Percentiles rank a stretch among this genome's conserved stretches.
Conservation (phyloP, 345 rosid species). For the rapeseed (Brassica napus) region DNA sequence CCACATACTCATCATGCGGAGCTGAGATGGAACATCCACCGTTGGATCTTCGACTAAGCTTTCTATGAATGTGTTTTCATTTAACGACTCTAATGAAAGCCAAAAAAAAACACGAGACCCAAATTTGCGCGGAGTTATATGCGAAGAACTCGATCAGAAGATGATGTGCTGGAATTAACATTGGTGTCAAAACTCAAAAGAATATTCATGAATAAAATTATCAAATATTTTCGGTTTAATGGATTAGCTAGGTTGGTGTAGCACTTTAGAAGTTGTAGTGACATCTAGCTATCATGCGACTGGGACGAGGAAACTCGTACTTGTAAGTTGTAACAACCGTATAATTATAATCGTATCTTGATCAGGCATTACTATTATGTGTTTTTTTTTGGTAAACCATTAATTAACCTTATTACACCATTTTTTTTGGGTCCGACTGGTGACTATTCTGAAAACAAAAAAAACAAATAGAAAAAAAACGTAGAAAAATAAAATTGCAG, state of each 20-base stretch:
- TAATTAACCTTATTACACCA: too few species aligned
- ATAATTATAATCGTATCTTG: too few species aligned
- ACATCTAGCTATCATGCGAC: neutral
- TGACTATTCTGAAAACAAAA: too few species aligned
- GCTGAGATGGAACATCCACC: constrained; percentile 79
- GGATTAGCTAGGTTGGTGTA: neutral
- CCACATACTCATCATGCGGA: constrained; percentile 44
- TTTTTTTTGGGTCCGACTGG: too few species aligned
- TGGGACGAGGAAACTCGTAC: neutral
- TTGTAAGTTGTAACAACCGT: too few species aligned
- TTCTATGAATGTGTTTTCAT: constrained; percentile 43
- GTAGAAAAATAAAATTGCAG: too few species aligned
- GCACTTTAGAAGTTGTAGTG: neutral
- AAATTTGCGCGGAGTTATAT: neutral
- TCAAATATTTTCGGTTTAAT: neutral
- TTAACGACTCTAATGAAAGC: neutral
- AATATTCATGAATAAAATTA: neutral
- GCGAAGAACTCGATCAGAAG: neutral
- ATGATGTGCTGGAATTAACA: neutral
- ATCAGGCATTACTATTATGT: too few species aligned
- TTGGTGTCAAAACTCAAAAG: neutral
- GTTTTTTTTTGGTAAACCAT: too few species aligned
- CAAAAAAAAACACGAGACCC: neutral
- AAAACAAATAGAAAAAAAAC: too few species aligned
- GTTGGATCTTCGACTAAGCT: constrained; percentile 94